These are phyloP conservation scores for Heterobasidion occidentale DNA, from an alignment of 1,284 basidiomycete species.

Conservation along the genomic window DNA sequence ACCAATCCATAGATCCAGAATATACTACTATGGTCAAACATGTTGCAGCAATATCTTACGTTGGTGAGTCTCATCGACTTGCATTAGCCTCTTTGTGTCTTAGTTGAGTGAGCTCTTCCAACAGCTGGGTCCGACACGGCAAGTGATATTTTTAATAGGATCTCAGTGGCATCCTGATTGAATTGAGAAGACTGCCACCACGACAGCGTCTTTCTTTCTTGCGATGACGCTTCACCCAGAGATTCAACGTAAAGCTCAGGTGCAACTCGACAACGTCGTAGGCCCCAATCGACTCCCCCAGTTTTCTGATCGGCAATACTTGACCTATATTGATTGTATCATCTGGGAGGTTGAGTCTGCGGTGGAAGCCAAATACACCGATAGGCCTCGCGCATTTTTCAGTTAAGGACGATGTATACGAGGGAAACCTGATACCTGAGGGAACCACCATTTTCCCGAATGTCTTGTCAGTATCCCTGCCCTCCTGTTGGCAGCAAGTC, in stretches of 20 bases:
- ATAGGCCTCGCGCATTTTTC: background rate
- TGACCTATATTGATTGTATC: background rate
- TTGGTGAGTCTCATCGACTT: constrained; percentile 7
- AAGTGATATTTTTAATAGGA: constrained; percentile 3
- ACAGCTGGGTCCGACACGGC: constrained; percentile 2
- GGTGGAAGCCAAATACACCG: constrained; percentile 7
- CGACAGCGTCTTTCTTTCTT: background rate
- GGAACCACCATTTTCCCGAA: constrained; percentile 34
- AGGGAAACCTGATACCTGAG: constrained; percentile 34
- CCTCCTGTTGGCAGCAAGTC: background rate
- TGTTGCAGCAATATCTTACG: background rate
- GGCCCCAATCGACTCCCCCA: background rate
- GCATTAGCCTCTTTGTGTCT: background rate
- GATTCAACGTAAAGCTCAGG: background rate
- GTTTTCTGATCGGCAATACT: background rate
- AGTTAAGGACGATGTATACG: constrained; percentile 30
- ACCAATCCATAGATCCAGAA: background rate
- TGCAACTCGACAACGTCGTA: constrained; percentile 1
- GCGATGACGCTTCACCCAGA: constrained; percentile 3
- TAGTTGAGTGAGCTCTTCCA: background rate
- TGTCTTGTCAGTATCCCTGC: constrained; percentile 24
- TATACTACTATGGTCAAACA: background rate
- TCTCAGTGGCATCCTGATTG: background rate
- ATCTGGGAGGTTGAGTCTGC: constrained; percentile 16
- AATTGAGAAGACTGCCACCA: constrained; percentile 8